Evolutionary conservation across 768 basidiomycete genomes (phyloP).

Genomic region (Amylocystis lapponica): DNA sequence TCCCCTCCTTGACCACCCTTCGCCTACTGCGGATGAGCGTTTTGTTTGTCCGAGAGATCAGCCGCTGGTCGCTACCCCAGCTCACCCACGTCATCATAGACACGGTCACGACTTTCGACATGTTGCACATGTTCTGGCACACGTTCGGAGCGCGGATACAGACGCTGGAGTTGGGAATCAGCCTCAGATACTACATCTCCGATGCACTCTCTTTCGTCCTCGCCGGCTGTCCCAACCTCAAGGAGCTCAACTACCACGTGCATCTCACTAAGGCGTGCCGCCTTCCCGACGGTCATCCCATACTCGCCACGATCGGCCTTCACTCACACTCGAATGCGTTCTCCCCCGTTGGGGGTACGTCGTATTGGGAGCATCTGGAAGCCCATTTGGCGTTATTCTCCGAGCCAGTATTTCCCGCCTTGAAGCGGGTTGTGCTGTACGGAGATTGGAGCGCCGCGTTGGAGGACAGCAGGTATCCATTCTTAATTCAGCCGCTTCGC

Average conservation of each 20-base stretch:
- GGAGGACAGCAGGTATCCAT: slow-evolving; percentile 32
- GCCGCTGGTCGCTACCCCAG: slow-evolving; percentile 46
- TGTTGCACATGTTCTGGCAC: slow-evolving; percentile 43
- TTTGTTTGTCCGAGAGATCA: slow-evolving; percentile 45
- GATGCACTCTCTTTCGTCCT: slow-evolving; percentile 47
- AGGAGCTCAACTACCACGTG: slow-evolving; percentile 46
- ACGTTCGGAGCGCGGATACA: slow-evolving; percentile 44
- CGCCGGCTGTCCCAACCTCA: slow-evolving; percentile 38
- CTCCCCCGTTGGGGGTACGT: slow-evolving; percentile 28
- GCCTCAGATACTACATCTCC: slow-evolving; percentile 45
- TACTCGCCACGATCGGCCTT: slow-evolving; percentile 42
- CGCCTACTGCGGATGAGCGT: slow-evolving; percentile 44
- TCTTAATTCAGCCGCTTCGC: slow-evolving; percentile 26
- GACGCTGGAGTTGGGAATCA: slow-evolving; percentile 52
- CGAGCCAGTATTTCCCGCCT: slow-evolving; percentile 37
- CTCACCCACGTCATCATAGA: slow-evolving; percentile 50
- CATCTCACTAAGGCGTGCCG: slow-evolving; percentile 18
- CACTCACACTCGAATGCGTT: slow-evolving; percentile 44
- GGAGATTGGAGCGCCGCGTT: slow-evolving; percentile 47
- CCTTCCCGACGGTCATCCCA: slow-evolving; percentile 6
- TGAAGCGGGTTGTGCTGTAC: slow-evolving; percentile 41
- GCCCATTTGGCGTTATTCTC: slow-evolving; percentile 43
- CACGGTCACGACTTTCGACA: slow-evolving; percentile 30
- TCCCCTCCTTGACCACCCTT: slow-evolving; percentile 47
- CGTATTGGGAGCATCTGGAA: slow-evolving; percentile 36